Base-by-base conservation (phyloP, 2,329 filamentous ascomycete genomes). In the Metarhizium humberi region DNA sequence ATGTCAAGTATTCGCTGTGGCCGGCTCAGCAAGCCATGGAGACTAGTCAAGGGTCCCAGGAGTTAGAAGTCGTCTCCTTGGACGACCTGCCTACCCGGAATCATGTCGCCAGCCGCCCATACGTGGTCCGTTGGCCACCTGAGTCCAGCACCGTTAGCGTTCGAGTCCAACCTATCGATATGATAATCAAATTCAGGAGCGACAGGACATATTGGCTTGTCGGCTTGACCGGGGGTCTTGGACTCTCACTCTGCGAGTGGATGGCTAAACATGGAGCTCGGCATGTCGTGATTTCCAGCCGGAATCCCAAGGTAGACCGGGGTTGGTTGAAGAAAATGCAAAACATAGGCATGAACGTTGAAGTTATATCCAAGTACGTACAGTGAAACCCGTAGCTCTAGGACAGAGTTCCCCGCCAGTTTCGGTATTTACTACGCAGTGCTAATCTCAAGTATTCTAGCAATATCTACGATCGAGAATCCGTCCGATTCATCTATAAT, bases 241-340 rank as follows among this genome's bases (percentile, higher is more conserved):
- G 72, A 6, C 60, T 63, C 8, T 73, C 71, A 0, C 59, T 73
- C 2, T 67, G 62, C 48, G 57, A 66, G 10, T 73, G 65, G 65
- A 74, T 73, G 71, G 58, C 67, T 6, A 52, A 57, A 0, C 59
- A 62, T 11, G 72, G 73, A 14, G 48, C 53, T 16, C 13, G 13
- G 3, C 30, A 49, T 46, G 4, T 54, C n/a, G 52, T 52, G 6
- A 25, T 57, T 2, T n/a, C 16, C 11, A 55, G 52, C 34, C 42
- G 54, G 45, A 46, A 40, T 32, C 46, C 51, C 11, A 50, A 45
- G 2, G 16, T 56, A 4, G 46, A 46, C 16, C 4, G 18, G 30
- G 5, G 6, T 2, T 56, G 50, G 50, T 16, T 55, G 11, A n/a
- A 50, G 4, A 30, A 13, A 11, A 20, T 46, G 5, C n/a, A 29